Base-by-base conservation (phyloP, 164 flowering plant genomes). In the Saururus chinensis region DNA sequence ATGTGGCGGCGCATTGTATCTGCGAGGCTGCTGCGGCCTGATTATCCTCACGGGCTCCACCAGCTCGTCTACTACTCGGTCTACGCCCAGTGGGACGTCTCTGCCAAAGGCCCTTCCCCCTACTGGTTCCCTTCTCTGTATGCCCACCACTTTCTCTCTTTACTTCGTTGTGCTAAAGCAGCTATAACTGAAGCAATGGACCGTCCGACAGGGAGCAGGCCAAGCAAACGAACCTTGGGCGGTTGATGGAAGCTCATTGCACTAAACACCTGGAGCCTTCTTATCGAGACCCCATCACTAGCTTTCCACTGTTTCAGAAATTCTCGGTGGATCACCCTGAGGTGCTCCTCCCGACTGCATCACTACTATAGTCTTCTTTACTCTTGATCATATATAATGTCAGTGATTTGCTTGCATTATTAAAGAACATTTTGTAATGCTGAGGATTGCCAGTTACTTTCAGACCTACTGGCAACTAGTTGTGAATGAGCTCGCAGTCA, bases 101-200 rank as follows among this genome's bases (percentile, higher is more conserved):
- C 87, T 66, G 8, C 71, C 63, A 53, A 60, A 53, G 97, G 91
- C 48, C 99, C 92, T 66, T 87, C 97, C 53, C 80, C 74, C 51
- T 90, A 88, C 57, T 95, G 96, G 93, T 88, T 85, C 73, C 99
- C 99, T 75, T 84, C 99, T 49, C 74, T 57, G 99, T 93, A 87
- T 70, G 72, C 19, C 10, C 22, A 41, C 19, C 0, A 45, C n/a
- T 17, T 17, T 8, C 3, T 56, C 40, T 56, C 11, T 55, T 21
- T 55, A 11, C 17, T 55, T 23, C 14, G 26, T 22, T 22, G 30
- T 21, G 22, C 14, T 0, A 21, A 3, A 21, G 8, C 13, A 7
- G 11, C 30, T 22, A 45, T 12, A 12, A 45, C 17, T 45, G 49
- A 45, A 9, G 9, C 1, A 23, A 21, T 9, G 57, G 26, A 17